Base-by-base conservation (phyloP, 352 stramenopile species). In the Globisporangium okanoganense region DNA sequence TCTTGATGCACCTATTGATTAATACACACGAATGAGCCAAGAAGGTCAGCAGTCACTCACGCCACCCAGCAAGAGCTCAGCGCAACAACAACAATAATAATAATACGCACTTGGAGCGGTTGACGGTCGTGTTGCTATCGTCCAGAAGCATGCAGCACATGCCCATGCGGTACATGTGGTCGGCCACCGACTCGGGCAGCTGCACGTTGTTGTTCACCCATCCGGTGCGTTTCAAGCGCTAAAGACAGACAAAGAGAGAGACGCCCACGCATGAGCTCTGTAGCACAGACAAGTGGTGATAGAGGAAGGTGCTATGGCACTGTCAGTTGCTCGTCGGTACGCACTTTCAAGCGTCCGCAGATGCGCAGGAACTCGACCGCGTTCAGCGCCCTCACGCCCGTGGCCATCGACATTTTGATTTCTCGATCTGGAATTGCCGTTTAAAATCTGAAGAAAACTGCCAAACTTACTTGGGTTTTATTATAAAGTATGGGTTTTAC, bases 151-250 rank as follows among this genome's bases (percentile, higher is more conserved):
- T 89, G 54, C 83, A 94, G 69, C 87, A 94, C 84, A 96, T 95
- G 8, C 86, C 71, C 79, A 98, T 96, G 62, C 93, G 87, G 67
- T 96, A 97, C 74, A 95, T 97, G 76, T 98, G 93, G 69, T 98
- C 93, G 25, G 93, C 89, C 22, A 98, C 90, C 7, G 87, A 97
- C 72, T 98, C 93, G 12, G 92, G 88, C 24, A 89, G 64, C 20
- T 81, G 64, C 45, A 97, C 90, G 4, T 94, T 87, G 68, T 92
- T 89, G 62, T 93, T 92, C n/a, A 98, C 78, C 93, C 93, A 97
- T 72, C 91, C 93, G 45, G 90, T 97, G 65, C 90, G 85, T 70
- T 97, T 97, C 24, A 96, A 66, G 41, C 72, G 78, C 87, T 97
- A 35, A 22, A 1, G 27, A 50, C 10, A 29, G n/a, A 50, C 35